Conservation (phyloP, 2,329 filamentous ascomycete genomes). For the Atkinsonella texensis region DNA sequence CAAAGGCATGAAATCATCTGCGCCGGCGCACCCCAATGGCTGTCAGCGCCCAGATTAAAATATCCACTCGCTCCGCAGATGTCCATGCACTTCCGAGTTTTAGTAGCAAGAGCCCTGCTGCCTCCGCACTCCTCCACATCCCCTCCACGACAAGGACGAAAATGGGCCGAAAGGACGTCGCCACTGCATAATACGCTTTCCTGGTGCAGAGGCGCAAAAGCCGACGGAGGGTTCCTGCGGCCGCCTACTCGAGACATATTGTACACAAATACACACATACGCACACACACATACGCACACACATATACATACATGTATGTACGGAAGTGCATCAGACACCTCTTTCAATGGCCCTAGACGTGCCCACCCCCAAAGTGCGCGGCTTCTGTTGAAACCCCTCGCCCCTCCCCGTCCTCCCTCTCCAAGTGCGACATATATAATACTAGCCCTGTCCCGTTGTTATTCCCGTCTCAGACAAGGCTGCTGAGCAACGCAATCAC, state of each 20-base stretch:
- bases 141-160: constrained; percentile 3
- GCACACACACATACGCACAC: no score
- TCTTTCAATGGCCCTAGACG: constrained; percentile 2
- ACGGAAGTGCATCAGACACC: background rate
- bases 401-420: background rate
- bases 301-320: no score
- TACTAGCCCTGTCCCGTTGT: background rate
- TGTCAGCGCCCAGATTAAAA: background rate
- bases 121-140: constrained; percentile 8
- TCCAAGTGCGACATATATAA: constrained; percentile 3
- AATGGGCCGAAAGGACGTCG: constrained; percentile 8
- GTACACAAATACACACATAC: no score
- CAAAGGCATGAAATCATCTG: no score
- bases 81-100: background rate
- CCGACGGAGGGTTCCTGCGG: constrained; percentile 1
- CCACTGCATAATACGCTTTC: background rate
- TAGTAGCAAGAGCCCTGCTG: background rate
- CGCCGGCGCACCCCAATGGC: no score
- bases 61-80: background rate
- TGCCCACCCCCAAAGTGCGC: background rate
- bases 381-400: background rate
- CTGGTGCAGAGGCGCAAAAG: background rate
- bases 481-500: no score
- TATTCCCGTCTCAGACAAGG: background rate
- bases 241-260: background rate